Percentiles rank a stretch among this genome's conserved stretches.
These are phyloP conservation scores for Lecanicillium sp. DNA, from an alignment of 2,329 filamentous ascomycete genomes.

Conservation along the genomic window DNA sequence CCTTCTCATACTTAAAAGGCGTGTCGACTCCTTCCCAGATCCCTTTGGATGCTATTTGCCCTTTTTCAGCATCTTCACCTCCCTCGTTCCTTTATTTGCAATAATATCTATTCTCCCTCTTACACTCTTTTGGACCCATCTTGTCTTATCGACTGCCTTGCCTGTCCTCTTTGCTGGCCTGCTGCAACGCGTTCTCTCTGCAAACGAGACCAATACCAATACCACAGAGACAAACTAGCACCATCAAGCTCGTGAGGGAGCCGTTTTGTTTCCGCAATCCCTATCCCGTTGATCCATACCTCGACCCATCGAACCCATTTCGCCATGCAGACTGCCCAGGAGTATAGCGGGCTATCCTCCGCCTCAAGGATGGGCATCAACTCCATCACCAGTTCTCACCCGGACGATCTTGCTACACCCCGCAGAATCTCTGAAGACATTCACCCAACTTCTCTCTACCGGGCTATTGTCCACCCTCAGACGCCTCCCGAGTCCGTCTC, in stretches of 20 bases:
- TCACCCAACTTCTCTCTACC: constrained; percentile 12
- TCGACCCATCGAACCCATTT: too few species aligned
- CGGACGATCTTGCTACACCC: constrained; percentile 10
- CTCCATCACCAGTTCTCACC: constrained; percentile 10
- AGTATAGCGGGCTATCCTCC: constrained; percentile 10
- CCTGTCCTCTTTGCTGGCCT: neutral
- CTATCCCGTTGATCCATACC: constrained; percentile 8
- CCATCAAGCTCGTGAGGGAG: too few species aligned
- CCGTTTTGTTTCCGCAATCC: too few species aligned
- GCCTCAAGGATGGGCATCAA: constrained; percentile 14
- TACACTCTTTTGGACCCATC: constrained; percentile 7
- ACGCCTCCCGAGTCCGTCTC: constrained; percentile 24
- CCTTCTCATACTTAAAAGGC: neutral
- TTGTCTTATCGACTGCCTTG: neutral
- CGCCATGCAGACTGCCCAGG: constrained; percentile 8
- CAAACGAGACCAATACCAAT: too few species aligned
- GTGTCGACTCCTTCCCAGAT: too few species aligned
- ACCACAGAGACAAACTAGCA: too few species aligned
- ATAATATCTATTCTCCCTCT: constrained; percentile 5
- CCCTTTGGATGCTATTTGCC: too few species aligned
- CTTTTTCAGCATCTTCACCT: neutral
- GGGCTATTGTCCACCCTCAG: constrained; percentile 16
- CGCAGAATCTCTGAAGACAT: constrained; percentile 15
- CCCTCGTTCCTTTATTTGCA: constrained; percentile 6
- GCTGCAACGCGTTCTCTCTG: too few species aligned